phyloP scores from a whole-genome alignment of 148 eudicot species.

The Fagopyrum homotropicum region DNA sequence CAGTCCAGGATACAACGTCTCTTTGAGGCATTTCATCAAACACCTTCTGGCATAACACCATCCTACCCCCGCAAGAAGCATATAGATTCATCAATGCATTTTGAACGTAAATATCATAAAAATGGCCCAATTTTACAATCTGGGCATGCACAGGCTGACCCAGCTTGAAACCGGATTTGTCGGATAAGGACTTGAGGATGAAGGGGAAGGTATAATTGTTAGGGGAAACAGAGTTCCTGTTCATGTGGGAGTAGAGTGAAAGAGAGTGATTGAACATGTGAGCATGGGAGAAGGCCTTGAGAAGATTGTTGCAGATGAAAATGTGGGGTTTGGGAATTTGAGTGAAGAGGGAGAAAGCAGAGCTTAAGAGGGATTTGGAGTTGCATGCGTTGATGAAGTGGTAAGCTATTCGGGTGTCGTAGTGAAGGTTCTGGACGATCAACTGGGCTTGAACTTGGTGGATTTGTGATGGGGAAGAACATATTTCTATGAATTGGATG shows the following conservation, averaged over 20 bases:
- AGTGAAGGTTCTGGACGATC: slow-evolving; percentile 26
- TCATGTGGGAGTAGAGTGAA: slow-evolving; percentile 33
- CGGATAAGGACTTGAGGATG: slow-evolving; percentile 37
- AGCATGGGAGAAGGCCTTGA: slow-evolving; percentile 30
- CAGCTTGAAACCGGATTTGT: slow-evolving; percentile 22
- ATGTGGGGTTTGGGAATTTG: slow-evolving; percentile 24
- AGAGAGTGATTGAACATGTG: slow-evolving; percentile 21
- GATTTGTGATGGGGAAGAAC: slow-evolving; percentile 27
- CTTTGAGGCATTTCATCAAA: slow-evolving; percentile 49
- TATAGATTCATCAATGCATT: slow-evolving; percentile 52
- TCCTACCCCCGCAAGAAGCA: slow-evolving; percentile 28
- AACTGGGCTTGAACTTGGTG: slow-evolving; percentile 45
- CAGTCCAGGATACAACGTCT: slow-evolving; percentile 45
- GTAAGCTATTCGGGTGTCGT: slow-evolving; percentile 32
- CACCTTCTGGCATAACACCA: slow-evolving; percentile 40
- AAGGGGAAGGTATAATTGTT: slow-evolving; percentile 48
- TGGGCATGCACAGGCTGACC: slow-evolving; percentile 39
- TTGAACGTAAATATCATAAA: slow-evolving; percentile 39
- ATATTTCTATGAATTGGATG: slow-evolving; percentile 19
- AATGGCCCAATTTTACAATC: slow-evolving; percentile 40
- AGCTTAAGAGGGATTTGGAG: slow-evolving; percentile 21
- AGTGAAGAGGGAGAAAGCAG: slow-evolving; percentile 32
- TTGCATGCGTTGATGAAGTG: slow-evolving; percentile 39
- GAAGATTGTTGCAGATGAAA: slow-evolving; percentile 40
- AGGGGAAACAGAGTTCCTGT: slow-evolving; percentile 29